Percentiles rank a stretch among this genome's conserved stretches.
These are phyloP conservation scores for Penicillium sp. DNA, from an alignment of 2,329 filamentous ascomycete species.

Conservation along the genomic window DNA sequence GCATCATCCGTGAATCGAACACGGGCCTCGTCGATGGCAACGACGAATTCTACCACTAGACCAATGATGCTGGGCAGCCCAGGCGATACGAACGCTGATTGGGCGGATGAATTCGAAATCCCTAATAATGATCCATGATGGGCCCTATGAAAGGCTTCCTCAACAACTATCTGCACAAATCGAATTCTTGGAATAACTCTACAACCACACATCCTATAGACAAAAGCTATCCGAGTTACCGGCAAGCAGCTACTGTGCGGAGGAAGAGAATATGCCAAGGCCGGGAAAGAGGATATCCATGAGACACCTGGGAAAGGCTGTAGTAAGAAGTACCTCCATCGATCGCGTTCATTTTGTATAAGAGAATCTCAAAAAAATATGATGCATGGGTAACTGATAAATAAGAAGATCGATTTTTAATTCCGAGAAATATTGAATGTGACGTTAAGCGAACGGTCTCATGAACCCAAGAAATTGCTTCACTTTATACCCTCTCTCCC, in stretches of 20 bases:
- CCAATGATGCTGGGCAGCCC: constrained; percentile 38
- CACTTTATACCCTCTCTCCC: too few relatives aligned
- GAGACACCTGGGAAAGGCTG: constrained; percentile 13
- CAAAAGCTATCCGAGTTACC: constrained; percentile 20
- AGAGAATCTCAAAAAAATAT: constrained; percentile 1
- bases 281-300: constrained; percentile 21
- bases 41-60: constrained; percentile 48
- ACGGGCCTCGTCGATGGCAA: constrained; percentile 49
- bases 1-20: constrained; percentile 47
- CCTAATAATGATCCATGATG: not conserved
- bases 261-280: constrained; percentile 14
- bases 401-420: too few relatives aligned
- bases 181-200: too few relatives aligned
- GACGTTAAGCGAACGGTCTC: too few relatives aligned
- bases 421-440: too few relatives aligned
- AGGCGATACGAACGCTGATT: constrained; percentile 9
- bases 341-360: constrained; percentile 15
- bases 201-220: too few relatives aligned
- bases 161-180: too few relatives aligned
- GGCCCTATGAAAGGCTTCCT: too few relatives aligned
- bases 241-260: constrained; percentile 14
- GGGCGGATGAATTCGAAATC: not conserved
- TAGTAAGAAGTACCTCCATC: constrained; percentile 7
- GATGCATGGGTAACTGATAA: too few relatives aligned
- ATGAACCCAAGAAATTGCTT: too few relatives aligned